Evolutionary conservation across 2,329 filamentous ascomycete genomes (phyloP).

Genomic region (Aspergillus japonicus): DNA sequence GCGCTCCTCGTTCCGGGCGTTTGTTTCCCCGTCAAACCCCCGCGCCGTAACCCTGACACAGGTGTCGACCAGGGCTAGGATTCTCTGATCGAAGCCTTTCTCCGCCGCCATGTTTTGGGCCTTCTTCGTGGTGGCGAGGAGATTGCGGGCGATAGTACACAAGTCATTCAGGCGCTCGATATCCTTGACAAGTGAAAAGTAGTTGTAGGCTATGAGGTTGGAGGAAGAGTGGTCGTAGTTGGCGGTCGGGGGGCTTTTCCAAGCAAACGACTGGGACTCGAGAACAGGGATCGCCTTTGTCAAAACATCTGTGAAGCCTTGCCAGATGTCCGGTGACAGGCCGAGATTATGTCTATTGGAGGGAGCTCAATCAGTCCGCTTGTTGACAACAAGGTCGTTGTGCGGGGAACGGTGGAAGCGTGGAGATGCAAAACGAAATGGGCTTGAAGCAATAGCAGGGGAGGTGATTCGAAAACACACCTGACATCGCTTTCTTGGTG

Average conservation of each 20-base stretch:
- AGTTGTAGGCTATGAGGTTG: slow-evolving; percentile 61
- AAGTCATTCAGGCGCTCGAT: slow-evolving; percentile 63
- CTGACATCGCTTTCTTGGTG: slow-evolving; percentile 56
- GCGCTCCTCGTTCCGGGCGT: slow-evolving; percentile 61
- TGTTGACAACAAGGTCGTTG: no score
- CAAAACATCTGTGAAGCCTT: slow-evolving; percentile 57
- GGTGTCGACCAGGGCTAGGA: slow-evolving; percentile 61
- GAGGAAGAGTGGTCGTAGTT: slow-evolving; percentile 60
- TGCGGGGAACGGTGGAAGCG: no score
- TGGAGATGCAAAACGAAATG: background rate
- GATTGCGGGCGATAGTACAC: slow-evolving; percentile 61
- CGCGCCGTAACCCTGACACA: slow-evolving; percentile 64
- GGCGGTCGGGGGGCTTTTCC: slow-evolving; percentile 56
- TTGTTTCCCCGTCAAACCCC: slow-evolving; percentile 64
- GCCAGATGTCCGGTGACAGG: slow-evolving; percentile 58
- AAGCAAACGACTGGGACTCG: slow-evolving; percentile 61
- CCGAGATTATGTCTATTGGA: slow-evolving; percentile 55
- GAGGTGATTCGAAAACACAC: slow-evolving; percentile 23
- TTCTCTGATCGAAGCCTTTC: slow-evolving; percentile 59
- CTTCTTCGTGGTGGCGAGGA: slow-evolving; percentile 59
- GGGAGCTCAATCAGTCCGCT: slow-evolving; percentile 4
- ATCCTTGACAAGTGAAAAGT: slow-evolving; percentile 59
- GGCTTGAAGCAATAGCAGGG: background rate
- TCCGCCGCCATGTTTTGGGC: slow-evolving; percentile 64
- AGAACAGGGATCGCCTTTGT: slow-evolving; percentile 61